Percentiles rank a stretch among this genome's conserved stretches.
These are phyloP conservation scores for Trametes coccinea DNA, from an alignment of 768 basidiomycete genomes.

Conservation along the genomic window DNA sequence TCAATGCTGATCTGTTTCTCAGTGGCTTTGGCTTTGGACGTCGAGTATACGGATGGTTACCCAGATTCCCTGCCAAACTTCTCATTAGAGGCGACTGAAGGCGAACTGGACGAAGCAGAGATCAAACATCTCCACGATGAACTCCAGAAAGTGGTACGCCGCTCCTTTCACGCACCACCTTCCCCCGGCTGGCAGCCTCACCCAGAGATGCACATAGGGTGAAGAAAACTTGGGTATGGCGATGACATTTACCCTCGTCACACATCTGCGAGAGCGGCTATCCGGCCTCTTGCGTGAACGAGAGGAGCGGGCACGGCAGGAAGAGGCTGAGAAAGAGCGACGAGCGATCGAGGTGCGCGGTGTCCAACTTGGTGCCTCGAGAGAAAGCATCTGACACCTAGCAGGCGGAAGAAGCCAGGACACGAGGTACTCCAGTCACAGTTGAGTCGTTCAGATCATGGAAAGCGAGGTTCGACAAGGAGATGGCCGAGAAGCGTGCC, in stretches of 20 bases:
- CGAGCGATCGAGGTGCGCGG: slow-evolving; percentile 67
- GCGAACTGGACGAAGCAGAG: slow-evolving; percentile 62
- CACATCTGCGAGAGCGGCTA: slow-evolving; percentile 79
- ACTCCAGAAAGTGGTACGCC: slow-evolving; percentile 53
- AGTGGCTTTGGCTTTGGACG: slow-evolving; percentile 76
- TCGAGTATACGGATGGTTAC: slow-evolving; percentile 80
- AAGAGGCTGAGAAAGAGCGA: slow-evolving; percentile 73
- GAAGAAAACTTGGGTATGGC: slow-evolving; percentile 92
- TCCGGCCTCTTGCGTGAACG: slow-evolving; percentile 61
- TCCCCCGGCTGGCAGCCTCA: not conserved
- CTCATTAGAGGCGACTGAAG: slow-evolving; percentile 58
- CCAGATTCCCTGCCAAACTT: slow-evolving; percentile 82
- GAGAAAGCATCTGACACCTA: slow-evolving; percentile 1
- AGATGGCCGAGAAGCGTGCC: slow-evolving; percentile 55
- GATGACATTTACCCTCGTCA: slow-evolving; percentile 95
- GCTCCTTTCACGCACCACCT: too few species aligned
- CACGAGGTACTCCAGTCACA: slow-evolving; percentile 91
- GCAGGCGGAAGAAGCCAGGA: slow-evolving; percentile 85
- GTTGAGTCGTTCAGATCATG: slow-evolving; percentile 76
- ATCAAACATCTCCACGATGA: slow-evolving; percentile 53
- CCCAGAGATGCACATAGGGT: slow-evolving; percentile 45
- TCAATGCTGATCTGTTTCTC: slow-evolving; percentile 4
- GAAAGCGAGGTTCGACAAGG: slow-evolving; percentile 77
- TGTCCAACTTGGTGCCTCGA: slow-evolving; percentile 7
- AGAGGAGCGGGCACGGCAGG: slow-evolving; percentile 53